Evolutionary conservation across 305 asterid genomes (phyloP).

Genomic region (Fraxinus xanthoxyloides): DNA sequence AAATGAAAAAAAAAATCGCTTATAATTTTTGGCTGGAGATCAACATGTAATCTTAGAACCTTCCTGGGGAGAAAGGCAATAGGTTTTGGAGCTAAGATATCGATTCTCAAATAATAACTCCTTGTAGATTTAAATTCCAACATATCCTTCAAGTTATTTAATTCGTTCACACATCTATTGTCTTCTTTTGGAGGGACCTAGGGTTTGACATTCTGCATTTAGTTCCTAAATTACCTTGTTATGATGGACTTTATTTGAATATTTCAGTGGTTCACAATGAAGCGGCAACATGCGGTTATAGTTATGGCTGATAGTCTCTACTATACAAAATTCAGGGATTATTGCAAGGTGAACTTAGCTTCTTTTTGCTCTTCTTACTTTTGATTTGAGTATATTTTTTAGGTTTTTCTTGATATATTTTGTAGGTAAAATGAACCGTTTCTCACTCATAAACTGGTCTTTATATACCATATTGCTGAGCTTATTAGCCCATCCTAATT

Average conservation of each 20-base stretch:
- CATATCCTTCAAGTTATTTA: not conserved
- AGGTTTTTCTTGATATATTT: not conserved
- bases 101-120: not conserved
- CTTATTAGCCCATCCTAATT: not conserved
- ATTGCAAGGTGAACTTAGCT: conserved; percentile 55
- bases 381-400: not conserved
- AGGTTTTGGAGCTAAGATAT: not conserved
- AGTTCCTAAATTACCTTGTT: conserved; percentile 10
- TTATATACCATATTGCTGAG: not conserved
- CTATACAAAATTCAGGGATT: conserved; percentile 71
- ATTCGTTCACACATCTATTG: not conserved
- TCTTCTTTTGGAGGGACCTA: not conserved
- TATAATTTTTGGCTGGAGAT: not conserved
- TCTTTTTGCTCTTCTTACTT: not conserved
- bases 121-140: not conserved
- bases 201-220: not conserved
- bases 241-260: conserved; percentile 11
- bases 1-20: not conserved
- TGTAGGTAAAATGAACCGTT: not conserved
- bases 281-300: conserved; percentile 74
- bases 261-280: conserved; percentile 75
- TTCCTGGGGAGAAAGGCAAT: not conserved
- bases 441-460: not conserved
- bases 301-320: conserved; percentile 74
- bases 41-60: not conserved